Evolutionary conservation across 768 basidiomycete genomes (phyloP).

Genomic region (Boletellus ananiceps): DNA sequence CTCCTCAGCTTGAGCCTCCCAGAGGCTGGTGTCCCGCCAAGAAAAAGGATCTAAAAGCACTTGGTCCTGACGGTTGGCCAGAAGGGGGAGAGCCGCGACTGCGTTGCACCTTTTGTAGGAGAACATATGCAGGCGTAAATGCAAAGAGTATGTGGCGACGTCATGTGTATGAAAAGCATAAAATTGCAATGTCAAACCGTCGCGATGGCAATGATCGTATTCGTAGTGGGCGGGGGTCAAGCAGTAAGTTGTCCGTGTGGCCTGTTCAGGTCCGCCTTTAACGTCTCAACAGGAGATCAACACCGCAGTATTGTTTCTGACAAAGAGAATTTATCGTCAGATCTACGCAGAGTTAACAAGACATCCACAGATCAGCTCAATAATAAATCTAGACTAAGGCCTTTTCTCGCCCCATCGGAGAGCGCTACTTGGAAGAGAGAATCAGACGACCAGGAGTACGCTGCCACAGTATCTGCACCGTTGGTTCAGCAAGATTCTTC

Average conservation of each 20-base stretch:
- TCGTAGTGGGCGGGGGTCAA: slow-evolving; percentile 54
- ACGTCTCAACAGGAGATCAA: slow-evolving; percentile 51
- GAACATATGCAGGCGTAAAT: slow-evolving; percentile 82
- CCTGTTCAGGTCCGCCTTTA: slow-evolving; percentile 15
- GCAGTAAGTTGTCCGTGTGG: slow-evolving; percentile 45
- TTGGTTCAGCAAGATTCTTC: slow-evolving; percentile 24
- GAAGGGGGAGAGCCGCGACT: slow-evolving; percentile 78
- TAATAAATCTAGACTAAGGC: slow-evolving; percentile 19
- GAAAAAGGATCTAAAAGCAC: slow-evolving; percentile 71
- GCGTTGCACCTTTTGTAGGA: slow-evolving; percentile 79
- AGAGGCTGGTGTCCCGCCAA: slow-evolving; percentile 85
- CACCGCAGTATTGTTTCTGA: slow-evolving; percentile 41
- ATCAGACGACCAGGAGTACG: slow-evolving; percentile 10
- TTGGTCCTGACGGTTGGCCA: slow-evolving; percentile 67
- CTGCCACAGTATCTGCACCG: slow-evolving; percentile 18
- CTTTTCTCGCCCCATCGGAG: slow-evolving; percentile 19
- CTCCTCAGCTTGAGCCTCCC: slow-evolving; percentile 74
- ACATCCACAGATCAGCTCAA: slow-evolving; percentile 15
- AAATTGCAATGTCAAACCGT: slow-evolving; percentile 84
- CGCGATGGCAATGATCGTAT: slow-evolving; percentile 64
- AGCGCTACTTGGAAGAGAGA: slow-evolving; percentile 10
- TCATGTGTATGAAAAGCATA: slow-evolving; percentile 87
- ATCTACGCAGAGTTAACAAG: slow-evolving; percentile 28
- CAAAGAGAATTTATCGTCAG: slow-evolving; percentile 32
- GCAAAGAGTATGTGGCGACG: slow-evolving; percentile 91